Percentiles rank a stretch among this genome's conserved stretches.
phyloP scores from a whole-genome alignment of 495 filamentous ascomycete species.

The Penicillium silybi region DNA sequence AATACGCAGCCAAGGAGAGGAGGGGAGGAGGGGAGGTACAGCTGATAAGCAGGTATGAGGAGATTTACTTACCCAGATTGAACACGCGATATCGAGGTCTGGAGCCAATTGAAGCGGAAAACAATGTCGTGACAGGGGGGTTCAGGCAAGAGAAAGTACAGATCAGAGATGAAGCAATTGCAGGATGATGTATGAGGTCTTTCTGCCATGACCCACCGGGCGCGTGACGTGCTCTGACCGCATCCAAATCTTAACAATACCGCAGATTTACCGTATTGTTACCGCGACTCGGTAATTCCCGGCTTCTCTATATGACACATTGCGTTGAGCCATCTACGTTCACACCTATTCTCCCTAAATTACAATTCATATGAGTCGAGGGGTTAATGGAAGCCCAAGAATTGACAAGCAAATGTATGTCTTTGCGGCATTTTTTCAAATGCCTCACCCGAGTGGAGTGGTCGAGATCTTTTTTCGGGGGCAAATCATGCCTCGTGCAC shows the following conservation, averaged over 20 bases:
- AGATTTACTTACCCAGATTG: conserved; percentile 25
- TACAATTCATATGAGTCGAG: not conserved
- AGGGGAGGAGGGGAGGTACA: conserved; percentile 1
- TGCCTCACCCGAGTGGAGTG: conserved; percentile 20
- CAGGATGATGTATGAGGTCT: conserved; percentile 41
- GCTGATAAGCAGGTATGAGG: conserved; percentile 18
- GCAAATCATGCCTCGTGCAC: conserved; percentile 8
- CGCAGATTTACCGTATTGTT: conserved; percentile 25
- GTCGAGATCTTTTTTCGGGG: conserved; percentile 8
- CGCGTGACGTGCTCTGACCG: conserved; percentile 44
- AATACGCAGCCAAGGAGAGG: conserved; percentile 6
- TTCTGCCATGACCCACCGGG: conserved; percentile 42
- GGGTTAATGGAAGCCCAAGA: not conserved
- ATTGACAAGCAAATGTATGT: not conserved
- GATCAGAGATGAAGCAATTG: conserved; percentile 21
- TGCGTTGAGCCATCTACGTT: not conserved
- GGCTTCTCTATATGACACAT: not conserved
- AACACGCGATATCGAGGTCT: conserved; percentile 1
- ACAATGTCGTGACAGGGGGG: conserved; percentile 2
- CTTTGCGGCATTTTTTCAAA: conserved; percentile 22
- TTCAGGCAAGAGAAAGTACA: conserved; percentile 4
- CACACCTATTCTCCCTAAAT: not conserved
- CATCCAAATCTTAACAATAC: conserved; percentile 13
- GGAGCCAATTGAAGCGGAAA: conserved; percentile 8
- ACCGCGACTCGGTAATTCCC: conserved; percentile 1